Conservation (phyloP, 495 filamentous ascomycete species). For the Penicillium nucicola region DNA sequence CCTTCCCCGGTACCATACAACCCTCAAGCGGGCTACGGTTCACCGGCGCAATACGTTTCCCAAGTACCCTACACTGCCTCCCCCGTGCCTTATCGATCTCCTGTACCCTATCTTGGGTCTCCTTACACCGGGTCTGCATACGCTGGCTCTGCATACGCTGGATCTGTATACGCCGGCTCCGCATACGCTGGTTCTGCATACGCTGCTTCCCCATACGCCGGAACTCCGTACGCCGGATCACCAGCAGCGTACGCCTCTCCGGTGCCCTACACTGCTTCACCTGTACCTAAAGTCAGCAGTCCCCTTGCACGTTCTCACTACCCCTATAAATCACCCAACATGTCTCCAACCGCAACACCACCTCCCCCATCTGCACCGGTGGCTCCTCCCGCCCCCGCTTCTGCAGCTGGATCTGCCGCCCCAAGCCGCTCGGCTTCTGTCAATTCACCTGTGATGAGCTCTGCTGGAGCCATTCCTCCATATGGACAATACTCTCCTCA, state of each 20-base stretch:
- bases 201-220: constrained; percentile 14
- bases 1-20: constrained; percentile 8
- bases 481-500: constrained; percentile 34
- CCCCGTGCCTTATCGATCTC: constrained; percentile 1
- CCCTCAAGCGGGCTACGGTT: constrained; percentile 8
- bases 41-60: constrained; percentile 16
- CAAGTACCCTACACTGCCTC: constrained; percentile 8
- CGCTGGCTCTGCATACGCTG: constrained; percentile 1
- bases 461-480: constrained; percentile 31
- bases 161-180: constrained; percentile 4
- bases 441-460: constrained; percentile 39
- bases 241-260: constrained; percentile 17
- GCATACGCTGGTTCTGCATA: not conserved
- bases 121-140: constrained; percentile 4
- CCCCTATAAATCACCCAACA: constrained; percentile 36
- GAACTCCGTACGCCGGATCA: constrained; percentile 3
- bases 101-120: constrained; percentile 9
- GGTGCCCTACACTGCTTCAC: constrained; percentile 25
- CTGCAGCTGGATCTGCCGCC: constrained; percentile 12
- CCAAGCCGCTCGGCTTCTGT: constrained; percentile 31
- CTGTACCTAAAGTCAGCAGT: constrained; percentile 37
- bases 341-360: constrained; percentile 37
- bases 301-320: constrained; percentile 38
- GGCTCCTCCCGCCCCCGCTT: constrained; percentile 13
- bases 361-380: not conserved